phyloP scores from a whole-genome alignment of 805 yeast genomes.

The Candida anglica region DNA sequence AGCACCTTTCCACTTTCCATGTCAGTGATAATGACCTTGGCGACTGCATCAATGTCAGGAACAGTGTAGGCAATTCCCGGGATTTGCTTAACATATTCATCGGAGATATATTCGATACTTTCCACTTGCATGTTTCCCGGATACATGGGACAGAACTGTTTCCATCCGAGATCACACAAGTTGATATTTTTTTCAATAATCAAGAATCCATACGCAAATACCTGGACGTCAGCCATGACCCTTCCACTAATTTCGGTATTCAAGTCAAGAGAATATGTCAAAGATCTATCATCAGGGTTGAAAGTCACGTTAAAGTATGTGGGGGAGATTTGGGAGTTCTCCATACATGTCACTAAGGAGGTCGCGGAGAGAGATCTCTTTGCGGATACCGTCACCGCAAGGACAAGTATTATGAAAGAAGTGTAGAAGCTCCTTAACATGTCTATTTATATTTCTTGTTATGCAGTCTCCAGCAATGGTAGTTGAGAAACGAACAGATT shows the following conservation, averaged over 20 bases:
- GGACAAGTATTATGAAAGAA: not conserved
- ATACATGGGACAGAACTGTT: slow-evolving; percentile 84
- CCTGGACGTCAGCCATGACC: slow-evolving; percentile 64
- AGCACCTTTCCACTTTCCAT: slow-evolving; percentile 38
- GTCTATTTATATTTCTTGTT: too few relatives aligned
- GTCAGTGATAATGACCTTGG: slow-evolving; percentile 48
- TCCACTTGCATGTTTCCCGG: slow-evolving; percentile 81
- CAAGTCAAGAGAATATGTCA: slow-evolving; percentile 67
- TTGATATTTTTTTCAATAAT: slow-evolving; percentile 57
- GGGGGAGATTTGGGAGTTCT: slow-evolving; percentile 68
- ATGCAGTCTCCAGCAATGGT: too few relatives aligned
- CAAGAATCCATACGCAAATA: slow-evolving; percentile 82
- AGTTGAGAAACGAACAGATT: not conserved
- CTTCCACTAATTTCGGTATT: slow-evolving; percentile 64
- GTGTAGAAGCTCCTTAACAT: slow-evolving; percentile 1
- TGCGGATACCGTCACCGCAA: slow-evolving; percentile 8
- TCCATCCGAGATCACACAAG: slow-evolving; percentile 67
- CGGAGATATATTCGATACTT: slow-evolving; percentile 57
- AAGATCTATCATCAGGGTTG: slow-evolving; percentile 64
- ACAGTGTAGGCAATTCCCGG: slow-evolving; percentile 86
- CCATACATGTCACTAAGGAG: slow-evolving; percentile 86
- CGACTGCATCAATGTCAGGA: slow-evolving; percentile 83
- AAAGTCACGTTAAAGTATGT: slow-evolving; percentile 70
- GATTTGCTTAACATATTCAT: slow-evolving; percentile 47
- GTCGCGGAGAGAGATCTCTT: slow-evolving; percentile 47